phyloP scores from a whole-genome alignment of 352 stramenopile genomes.

The Phytopythium aichiense region DNA sequence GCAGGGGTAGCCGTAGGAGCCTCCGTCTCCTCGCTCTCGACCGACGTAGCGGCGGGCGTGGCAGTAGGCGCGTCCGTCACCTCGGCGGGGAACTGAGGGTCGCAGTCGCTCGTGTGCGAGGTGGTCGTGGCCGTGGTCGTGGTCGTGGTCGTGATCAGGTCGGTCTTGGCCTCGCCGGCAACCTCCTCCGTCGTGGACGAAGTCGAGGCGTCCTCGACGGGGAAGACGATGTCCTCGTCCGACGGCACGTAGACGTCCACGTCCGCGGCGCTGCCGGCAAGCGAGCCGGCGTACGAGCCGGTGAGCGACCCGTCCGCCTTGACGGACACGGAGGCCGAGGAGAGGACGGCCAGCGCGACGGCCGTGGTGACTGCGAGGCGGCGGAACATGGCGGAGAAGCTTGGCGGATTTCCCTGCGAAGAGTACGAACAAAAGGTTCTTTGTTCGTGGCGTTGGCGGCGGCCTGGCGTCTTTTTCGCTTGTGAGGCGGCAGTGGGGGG shows the following conservation, averaged over 20 bases:
- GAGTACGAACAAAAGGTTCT: conserved; percentile 6
- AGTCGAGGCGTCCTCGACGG: conserved; percentile 3
- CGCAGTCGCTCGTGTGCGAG: conserved; percentile 23
- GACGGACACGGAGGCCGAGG: conserved; percentile 12
- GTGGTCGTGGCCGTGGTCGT: conserved; percentile 7
- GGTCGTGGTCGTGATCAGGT: conserved; percentile 10
- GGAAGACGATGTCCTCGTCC: conserved; percentile 12
- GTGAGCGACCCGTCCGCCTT: conserved; percentile 11
- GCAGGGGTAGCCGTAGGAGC: conserved; percentile 9
- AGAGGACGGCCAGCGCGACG: conserved; percentile 37
- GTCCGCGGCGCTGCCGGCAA: conserved; percentile 6
- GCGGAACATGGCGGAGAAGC: conserved; percentile 24
- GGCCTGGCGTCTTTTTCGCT: conserved; percentile 4
- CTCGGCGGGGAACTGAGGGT: conserved; percentile 29
- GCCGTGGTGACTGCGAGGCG: conserved; percentile 34
- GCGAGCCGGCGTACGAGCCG: conserved; percentile 8
- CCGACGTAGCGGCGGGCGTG: conserved; percentile 11
- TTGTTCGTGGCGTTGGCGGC: conserved; percentile 5
- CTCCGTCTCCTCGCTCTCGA: not conserved
- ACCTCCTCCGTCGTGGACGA: conserved; percentile 3
- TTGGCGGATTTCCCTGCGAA: not conserved
- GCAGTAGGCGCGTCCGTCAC: conserved; percentile 11
- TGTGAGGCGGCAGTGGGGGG: not conserved
- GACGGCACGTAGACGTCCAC: conserved; percentile 1
- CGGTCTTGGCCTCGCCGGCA: conserved; percentile 11